Evolutionary conservation across 345 rosid genomes (phyloP), one percentile per base, ranked within the genome.

Genomic region (Salix suchowensis): DNA sequence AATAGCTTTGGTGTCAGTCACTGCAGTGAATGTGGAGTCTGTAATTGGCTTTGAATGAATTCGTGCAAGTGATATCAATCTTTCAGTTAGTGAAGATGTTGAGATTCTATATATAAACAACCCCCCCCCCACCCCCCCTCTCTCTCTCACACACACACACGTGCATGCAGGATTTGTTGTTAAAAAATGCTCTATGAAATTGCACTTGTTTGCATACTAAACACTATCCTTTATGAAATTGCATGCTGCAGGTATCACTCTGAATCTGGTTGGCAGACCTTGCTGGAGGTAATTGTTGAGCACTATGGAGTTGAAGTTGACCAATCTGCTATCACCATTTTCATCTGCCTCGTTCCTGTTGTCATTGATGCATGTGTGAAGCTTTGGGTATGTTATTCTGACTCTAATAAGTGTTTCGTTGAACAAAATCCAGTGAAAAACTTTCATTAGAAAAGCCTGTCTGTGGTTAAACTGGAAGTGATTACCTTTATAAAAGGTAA

Each of bases 221-320:
- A 6, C n/a, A 13, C 65, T 34, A 16, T 72, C 64, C 34, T n/a
- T 7, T 50, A 71, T 40, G 13, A 64, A 60, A 36, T 70, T 74
- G 18, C 36, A 15, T 46, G 34, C 68, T 75, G 74, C 80, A 95
- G 97, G 85, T 95, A 95, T 83, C 98, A 95, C 87, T 95, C 98
- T 32, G 97, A 90, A 84, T 88, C 91, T 44, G 97, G 98, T 71
- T 95, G 98, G 98, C 88, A 88, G 80, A 88, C 97, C 62, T 72
- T 93, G 80, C 15, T 86, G 78, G 98, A 93, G 84, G 79, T 89
- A 71, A 70, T 93, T 70, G 85, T 89, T 72, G 97, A 93, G 69
- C 98, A 93, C 81, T 93, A 95, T 58, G 98, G 97, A 36, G 72
- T 95, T 79, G 89, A 88, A 84, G 85, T 88, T 70, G 96, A 93